Conservation (phyloP, 805 yeast genomes). For the Wickerhamiella allomyrinae region DNA sequence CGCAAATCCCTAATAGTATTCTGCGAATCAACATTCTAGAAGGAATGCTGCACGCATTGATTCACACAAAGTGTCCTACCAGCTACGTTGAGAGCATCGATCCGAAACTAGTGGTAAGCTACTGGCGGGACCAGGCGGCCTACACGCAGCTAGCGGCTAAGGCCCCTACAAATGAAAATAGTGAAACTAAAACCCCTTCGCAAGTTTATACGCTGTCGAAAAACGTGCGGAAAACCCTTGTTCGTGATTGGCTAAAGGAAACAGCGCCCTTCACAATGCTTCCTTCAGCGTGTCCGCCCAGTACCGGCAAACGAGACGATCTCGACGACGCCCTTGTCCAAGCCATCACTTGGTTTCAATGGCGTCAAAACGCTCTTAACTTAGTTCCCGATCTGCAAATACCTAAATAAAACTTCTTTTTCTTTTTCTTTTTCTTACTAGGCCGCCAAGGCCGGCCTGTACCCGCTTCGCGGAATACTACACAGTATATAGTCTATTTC, state of each 20-base stretch:
- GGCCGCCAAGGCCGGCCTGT: too few species aligned
- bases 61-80: constrained; percentile 9
- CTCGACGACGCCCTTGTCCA: constrained; percentile 52
- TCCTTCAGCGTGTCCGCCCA: background rate
- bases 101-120: constrained; percentile 17
- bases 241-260: constrained; percentile 12
- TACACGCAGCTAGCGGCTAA: background rate
- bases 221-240: constrained; percentile 14
- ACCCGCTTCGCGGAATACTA: too few species aligned
- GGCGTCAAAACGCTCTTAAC: constrained; percentile 30
- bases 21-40: constrained; percentile 42
- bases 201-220: constrained; percentile 16
- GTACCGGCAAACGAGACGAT: constrained; percentile 42
- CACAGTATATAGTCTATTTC: too few species aligned
- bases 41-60: constrained; percentile 30
- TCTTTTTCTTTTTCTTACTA: too few species aligned
- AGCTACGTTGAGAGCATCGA: constrained; percentile 13
- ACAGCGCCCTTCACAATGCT: constrained; percentile 8
- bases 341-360: constrained; percentile 36
- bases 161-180: background rate
- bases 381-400: too few species aligned
- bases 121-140: constrained; percentile 13
- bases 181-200: background rate
- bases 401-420: too few species aligned
- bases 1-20: constrained; percentile 36